Evolutionary conservation across 495 filamentous ascomycete genomes (phyloP), one percentile per base, ranked within the genome.

Genomic region (Jackrogersella minutella): DNA sequence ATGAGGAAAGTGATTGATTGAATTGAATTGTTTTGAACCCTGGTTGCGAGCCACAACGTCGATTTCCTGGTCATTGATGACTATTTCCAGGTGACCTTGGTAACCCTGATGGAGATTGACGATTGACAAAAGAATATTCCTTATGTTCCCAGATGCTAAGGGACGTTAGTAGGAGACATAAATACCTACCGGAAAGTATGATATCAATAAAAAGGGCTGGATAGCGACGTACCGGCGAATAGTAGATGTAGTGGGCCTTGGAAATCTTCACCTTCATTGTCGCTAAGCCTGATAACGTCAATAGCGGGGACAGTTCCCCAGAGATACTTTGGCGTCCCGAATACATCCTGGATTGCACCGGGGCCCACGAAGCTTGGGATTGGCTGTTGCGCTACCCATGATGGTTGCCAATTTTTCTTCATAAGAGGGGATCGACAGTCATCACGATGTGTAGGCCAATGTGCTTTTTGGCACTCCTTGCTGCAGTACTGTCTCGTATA

Each of bases 291-390:
- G 3, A 84, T 66, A 7, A 83, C 41, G 62, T 84, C 81, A 5
- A 81, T 24, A 2, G 83, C 79, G 37, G 79, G 78, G 1, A 79
- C 52, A 46, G 80, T 77, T 1, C 79, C 78, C 77, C 77, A 83
- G 5, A 78, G 63, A 43, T 71, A 78, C 80, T 55, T 61, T 24
- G 9, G 0, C 7, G 26, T 30, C 7, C 26, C 26, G 26, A 30
- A 30, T 30, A 30, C 7, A 30, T 3, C 7, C 7, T 30, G 3
- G 7, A 3, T 30, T 7, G 3, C 26, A 30, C 7, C 26, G 26
- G 3, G 3, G 26, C 7, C 3, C 3, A 30, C 3, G 7, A 30
- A 30, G 26, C 26, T 30, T 7, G 26, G 26, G 7, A 7, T 30
- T 30, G 3, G 26, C 7, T 7, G 26, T 44, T 21, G 26, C 5